phyloP scores from a whole-genome alignment of 2,329 filamentous ascomycete species.

The Penicillium vulpinum region DNA sequence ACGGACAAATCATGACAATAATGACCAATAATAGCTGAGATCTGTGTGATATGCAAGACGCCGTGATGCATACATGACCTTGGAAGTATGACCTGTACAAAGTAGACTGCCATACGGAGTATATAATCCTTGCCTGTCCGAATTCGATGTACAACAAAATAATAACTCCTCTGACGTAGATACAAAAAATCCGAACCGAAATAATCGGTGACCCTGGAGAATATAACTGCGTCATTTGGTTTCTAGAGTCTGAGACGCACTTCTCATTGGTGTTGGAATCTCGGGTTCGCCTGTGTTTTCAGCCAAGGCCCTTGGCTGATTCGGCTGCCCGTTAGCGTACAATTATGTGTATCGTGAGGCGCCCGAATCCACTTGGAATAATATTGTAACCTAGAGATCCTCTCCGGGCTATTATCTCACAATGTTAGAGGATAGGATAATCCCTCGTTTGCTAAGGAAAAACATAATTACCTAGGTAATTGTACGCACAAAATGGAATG shows the following conservation, averaged over 20 bases:
- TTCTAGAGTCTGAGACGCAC: neutral
- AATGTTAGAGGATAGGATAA: no score
- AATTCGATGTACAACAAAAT: no score
- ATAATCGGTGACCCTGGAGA: neutral
- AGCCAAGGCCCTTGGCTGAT: constrained; percentile 2
- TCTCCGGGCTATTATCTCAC: no score
- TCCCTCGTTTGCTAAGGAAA: neutral
- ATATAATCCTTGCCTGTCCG: neutral
- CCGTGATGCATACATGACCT: neutral
- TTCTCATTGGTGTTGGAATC: neutral
- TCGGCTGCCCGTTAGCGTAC: constrained; percentile 1
- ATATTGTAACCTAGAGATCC: no score
- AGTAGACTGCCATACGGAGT: no score
- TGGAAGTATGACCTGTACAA: no score
- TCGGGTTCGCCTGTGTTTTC: neutral
- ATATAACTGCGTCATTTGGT: neutral
- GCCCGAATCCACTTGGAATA: neutral
- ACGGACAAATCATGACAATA: neutral
- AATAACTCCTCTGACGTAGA: neutral
- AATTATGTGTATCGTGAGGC: neutral
- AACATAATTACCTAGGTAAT: neutral
- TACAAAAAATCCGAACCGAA: neutral
- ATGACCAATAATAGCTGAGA: neutral
- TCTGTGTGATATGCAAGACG: neutral
- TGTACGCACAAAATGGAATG: neutral